Base-by-base conservation (phyloP, 2,329 filamentous ascomycete genomes). In the Cladosporium sp. region DNA sequence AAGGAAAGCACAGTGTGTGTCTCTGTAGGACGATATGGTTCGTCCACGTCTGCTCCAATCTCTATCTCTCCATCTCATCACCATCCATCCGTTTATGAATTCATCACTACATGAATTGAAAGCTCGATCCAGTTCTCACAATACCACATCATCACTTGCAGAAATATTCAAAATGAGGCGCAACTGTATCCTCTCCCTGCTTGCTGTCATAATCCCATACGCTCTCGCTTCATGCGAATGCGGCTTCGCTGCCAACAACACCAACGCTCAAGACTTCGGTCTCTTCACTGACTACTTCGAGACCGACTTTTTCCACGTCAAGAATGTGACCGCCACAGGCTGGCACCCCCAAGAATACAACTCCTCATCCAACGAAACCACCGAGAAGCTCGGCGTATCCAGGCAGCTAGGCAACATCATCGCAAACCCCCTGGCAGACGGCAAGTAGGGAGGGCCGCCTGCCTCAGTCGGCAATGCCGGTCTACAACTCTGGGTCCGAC, bases 291-390 rank as follows among this genome's bases (percentile, higher is more conserved):
- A 90, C 55, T 64, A 83, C 9, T 68, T 88, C 48, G 86, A 90
- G 64, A 84, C 84, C 16, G 83, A 91, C 69, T 91, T 73, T 9
- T 50, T 72, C 10, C 66, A 68, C 55, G 68, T 69, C 14, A 65
- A 68, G 33, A 68, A 71, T 46, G 58, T 72, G 41, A 71, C 70
- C 19, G 18, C 22, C 10, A 38, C 71, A 4, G 77, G 83, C 57
- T 92, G 87, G 87, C 65, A 71, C 22, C 74, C 78, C 11, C 86
- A 90, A 65, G 74, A 76, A 28, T 91, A 86, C 72, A 84, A 84
- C 61, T 76, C 85, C 48, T 77, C 79, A 7, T 72, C 76, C n/a
- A 63, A 71, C n/a, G 70, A 69, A 19, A 78, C 82, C 2, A 75
- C 81, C 4, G 86, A 86, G 0, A 72, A 76, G 3, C 87, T 81